Evolutionary conservation across 768 basidiomycete species (phyloP).

Genomic region (Dacryopinax spathularia): DNA sequence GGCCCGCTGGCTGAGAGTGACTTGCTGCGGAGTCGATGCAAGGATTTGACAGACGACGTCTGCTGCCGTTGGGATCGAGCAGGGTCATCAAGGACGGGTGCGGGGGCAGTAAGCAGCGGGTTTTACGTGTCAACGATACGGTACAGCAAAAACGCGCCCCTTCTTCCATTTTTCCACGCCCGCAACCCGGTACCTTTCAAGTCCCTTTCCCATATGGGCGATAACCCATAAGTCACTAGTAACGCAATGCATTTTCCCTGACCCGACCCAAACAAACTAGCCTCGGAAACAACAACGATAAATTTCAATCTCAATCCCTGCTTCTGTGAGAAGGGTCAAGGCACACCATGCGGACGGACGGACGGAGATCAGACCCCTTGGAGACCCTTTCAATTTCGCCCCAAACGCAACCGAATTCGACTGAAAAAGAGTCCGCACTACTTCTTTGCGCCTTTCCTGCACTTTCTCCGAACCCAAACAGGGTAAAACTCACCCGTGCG

Average conservation of each 20-base stretch:
- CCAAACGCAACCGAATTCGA: not conserved
- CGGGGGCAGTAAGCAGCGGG: not conserved
- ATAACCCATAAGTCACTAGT: not conserved
- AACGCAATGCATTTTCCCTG: not conserved
- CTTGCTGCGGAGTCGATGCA: no score
- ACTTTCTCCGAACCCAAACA: not conserved
- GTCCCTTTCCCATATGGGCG: not conserved
- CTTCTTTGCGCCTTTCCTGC: not conserved
- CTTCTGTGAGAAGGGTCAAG: not conserved
- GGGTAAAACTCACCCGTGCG: not conserved
- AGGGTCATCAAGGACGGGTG: not conserved
- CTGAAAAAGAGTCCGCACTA: not conserved
- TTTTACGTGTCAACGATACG: not conserved
- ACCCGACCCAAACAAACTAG: no score
- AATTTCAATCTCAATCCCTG: not conserved
- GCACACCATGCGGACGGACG: not conserved
- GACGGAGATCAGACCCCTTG: not conserved
- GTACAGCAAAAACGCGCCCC: not conserved
- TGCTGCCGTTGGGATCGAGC: no score
- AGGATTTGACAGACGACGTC: no score
- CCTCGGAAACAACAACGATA: not conserved
- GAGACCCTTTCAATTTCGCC: not conserved
- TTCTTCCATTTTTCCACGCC: constrained; percentile 1
- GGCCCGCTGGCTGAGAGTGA: no score
- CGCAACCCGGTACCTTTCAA: not conserved